Evolutionary conservation across 306 rosid species (phyloP).

Genomic region (Cucumis hystrix): DNA sequence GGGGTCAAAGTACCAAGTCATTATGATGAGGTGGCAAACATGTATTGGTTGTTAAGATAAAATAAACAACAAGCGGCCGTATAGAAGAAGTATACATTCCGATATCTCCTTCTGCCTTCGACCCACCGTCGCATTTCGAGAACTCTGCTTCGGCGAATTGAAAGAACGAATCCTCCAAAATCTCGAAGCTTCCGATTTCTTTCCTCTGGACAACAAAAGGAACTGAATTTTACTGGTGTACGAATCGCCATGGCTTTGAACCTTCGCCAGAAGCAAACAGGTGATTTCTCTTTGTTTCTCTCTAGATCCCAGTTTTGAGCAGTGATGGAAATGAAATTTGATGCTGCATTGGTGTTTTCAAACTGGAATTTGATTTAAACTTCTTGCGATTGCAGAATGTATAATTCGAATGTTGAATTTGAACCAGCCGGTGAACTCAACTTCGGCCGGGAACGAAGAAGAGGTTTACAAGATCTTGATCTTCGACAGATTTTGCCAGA

Average conservation of each 20-base stretch:
- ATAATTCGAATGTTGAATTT: slow-evolving; percentile 81
- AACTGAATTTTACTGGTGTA: neutral
- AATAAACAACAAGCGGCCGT: neutral
- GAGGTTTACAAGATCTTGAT: slow-evolving; percentile 90
- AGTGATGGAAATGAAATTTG: neutral
- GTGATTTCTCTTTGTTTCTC: slow-evolving; percentile 15
- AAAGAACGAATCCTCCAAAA: neutral
- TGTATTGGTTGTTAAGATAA: neutral
- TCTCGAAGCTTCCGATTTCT: neutral
- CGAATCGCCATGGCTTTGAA: slow-evolving; percentile 33
- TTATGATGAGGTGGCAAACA: neutral
- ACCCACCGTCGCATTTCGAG: neutral
- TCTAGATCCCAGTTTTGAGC: neutral
- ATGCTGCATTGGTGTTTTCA: neutral
- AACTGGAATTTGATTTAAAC: neutral
- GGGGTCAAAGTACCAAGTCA: neutral
- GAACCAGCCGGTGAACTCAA: slow-evolving; percentile 64
- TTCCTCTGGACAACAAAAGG: neutral
- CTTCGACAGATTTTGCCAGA: slow-evolving; percentile 81
- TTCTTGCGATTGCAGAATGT: slow-evolving; percentile 47
- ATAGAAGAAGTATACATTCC: neutral
- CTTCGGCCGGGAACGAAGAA: slow-evolving; percentile 71
- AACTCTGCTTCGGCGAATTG: neutral
- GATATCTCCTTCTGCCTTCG: neutral
- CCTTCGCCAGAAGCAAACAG: slow-evolving; percentile 56